phyloP scores from a whole-genome alignment of 345 rosid genomes.

The Trapa bicornis region DNA sequence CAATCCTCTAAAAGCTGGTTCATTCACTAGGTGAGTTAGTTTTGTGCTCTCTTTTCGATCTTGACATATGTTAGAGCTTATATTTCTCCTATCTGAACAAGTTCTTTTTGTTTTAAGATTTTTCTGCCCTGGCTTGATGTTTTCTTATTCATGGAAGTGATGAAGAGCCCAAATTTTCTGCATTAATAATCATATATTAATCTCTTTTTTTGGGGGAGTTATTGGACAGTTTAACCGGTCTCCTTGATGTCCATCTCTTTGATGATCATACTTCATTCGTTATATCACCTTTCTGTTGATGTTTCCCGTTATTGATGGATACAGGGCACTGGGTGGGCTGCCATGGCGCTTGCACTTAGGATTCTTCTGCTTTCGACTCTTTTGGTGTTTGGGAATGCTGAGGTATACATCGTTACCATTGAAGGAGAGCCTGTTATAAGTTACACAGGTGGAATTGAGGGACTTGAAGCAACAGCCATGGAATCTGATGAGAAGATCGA shows the following conservation, averaged over 20 bases:
- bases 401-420: conserved; percentile 69
- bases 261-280: too few species aligned
- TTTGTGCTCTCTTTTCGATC: not conserved
- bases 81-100: not conserved
- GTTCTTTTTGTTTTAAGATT: not conserved
- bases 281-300: not conserved
- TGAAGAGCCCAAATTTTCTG: too few species aligned
- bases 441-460: conserved; percentile 77
- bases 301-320: conserved; percentile 12
- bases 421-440: conserved; percentile 90
- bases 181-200: too few species aligned
- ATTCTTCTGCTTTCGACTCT: conserved; percentile 22
- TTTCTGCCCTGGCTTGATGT: too few species aligned
- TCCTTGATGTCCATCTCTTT: too few species aligned
- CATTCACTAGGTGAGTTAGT: not conserved
- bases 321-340: conserved; percentile 30
- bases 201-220: too few species aligned
- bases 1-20: not conserved
- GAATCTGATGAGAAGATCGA: conserved; percentile 85
- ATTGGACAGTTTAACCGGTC: too few species aligned
- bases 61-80: not conserved
- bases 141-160: too few species aligned
- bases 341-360: conserved; percentile 16
- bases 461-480: conserved; percentile 81
- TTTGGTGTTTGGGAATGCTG: conserved; percentile 35